These are phyloP conservation scores for Leccinellum luteum DNA, from an alignment of 768 basidiomycete species.

Conservation along the genomic window DNA sequence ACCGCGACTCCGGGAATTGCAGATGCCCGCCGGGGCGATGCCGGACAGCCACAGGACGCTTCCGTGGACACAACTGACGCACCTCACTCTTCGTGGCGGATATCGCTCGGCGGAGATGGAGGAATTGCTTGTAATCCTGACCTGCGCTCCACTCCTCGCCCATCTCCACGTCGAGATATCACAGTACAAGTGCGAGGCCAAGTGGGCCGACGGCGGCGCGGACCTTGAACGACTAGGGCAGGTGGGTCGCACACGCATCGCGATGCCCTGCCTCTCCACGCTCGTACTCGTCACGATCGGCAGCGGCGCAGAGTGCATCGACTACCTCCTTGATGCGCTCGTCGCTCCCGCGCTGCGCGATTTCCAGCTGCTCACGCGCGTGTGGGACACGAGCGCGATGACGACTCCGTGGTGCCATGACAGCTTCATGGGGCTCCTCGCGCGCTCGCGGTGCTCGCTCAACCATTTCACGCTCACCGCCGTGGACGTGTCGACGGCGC, in stretches of 20 bases:
- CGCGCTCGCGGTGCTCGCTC: slow-evolving; percentile 27
- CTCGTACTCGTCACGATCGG: slow-evolving; percentile 32
- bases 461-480: slow-evolving; percentile 32
- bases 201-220: slow-evolving; percentile 25
- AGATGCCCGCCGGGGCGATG: slow-evolving; percentile 32
- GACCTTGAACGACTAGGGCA: not conserved
- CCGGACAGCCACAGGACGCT: slow-evolving; percentile 32
- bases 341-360: slow-evolving; percentile 24
- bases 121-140: slow-evolving; percentile 25
- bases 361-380: slow-evolving; percentile 32
- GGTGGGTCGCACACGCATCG: slow-evolving; percentile 14
- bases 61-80: slow-evolving; percentile 32
- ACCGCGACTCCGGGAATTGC: slow-evolving; percentile 23
- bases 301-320: slow-evolving; percentile 28
- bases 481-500: slow-evolving; percentile 19
- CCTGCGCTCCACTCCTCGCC: slow-evolving; percentile 23
- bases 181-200: slow-evolving; percentile 28
- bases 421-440: slow-evolving; percentile 25
- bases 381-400: slow-evolving; percentile 33
- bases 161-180: slow-evolving; percentile 33
- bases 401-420: slow-evolving; percentile 29
- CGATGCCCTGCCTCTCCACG: slow-evolving; percentile 30
- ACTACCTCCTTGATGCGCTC: slow-evolving; percentile 27
- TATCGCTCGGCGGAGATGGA: slow-evolving; percentile 28
- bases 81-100: slow-evolving; percentile 31